phyloP scores from a whole-genome alignment of 2,329 filamentous ascomycete genomes.

The Epichloe coenophiala region DNA sequence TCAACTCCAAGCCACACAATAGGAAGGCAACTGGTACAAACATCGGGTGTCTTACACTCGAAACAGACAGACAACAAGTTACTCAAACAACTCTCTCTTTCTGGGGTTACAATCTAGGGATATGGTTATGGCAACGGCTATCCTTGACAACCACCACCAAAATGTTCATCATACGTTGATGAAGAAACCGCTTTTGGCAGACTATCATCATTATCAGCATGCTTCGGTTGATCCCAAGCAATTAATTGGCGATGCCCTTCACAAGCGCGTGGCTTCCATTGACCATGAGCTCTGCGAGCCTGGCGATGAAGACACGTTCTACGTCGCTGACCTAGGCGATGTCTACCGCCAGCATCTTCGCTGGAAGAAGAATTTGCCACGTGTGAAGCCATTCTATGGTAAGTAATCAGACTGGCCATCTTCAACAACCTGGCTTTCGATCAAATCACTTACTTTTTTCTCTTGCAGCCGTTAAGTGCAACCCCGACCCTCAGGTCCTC shows the following conservation, averaged over 20 bases:
- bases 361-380: slow-evolving; percentile 88
- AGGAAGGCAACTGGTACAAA: neutral
- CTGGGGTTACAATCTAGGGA: slow-evolving; percentile 21
- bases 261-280: slow-evolving; percentile 69
- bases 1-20: neutral
- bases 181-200: slow-evolving; percentile 29
- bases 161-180: slow-evolving; percentile 32
- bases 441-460: neutral
- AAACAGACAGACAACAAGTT: neutral
- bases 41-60: no score
- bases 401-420: slow-evolving; percentile 18
- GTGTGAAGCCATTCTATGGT: slow-evolving; percentile 96
- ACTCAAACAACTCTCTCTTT: neutral
- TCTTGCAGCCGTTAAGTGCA: slow-evolving; percentile 86
- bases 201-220: slow-evolving; percentile 28
- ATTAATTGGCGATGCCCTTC: slow-evolving; percentile 76
- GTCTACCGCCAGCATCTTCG: slow-evolving; percentile 97
- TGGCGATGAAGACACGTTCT: slow-evolving; percentile 95
- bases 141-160: slow-evolving; percentile 40
- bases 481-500: slow-evolving; percentile 82
- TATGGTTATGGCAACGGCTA: slow-evolving; percentile 53
- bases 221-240: slow-evolving; percentile 47
- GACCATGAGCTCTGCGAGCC: slow-evolving; percentile 79
- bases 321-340: slow-evolving; percentile 94
- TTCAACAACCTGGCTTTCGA: neutral